Conservation (phyloP, 768 basidiomycete genomes). For the Amanita exitialis region DNA sequence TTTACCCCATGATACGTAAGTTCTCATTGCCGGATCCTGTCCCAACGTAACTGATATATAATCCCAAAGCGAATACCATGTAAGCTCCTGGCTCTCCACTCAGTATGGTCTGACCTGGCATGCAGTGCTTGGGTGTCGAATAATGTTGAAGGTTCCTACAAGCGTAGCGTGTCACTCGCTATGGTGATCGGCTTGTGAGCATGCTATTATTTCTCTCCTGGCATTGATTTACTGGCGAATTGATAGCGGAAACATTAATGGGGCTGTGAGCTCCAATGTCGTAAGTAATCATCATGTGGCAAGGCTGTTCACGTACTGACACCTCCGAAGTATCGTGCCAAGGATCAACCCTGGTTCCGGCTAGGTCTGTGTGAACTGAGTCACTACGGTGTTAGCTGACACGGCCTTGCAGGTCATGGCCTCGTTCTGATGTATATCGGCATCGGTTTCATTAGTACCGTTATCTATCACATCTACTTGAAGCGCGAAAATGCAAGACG, state of each 20-base stretch:
- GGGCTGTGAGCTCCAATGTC: conserved; percentile 69
- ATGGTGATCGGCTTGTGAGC: conserved; percentile 59
- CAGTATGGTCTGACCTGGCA: neutral
- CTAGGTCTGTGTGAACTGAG: conserved; percentile 31
- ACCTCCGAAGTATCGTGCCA: conserved; percentile 42
- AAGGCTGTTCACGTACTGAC: neutral
- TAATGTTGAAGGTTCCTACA: conserved; percentile 69
- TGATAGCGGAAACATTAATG: conserved; percentile 59
- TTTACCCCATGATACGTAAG: conserved; percentile 67
- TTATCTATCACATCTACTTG: conserved; percentile 30
- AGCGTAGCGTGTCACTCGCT: conserved; percentile 60
- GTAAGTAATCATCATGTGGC: conserved; percentile 25
- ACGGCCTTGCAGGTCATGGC: conserved; percentile 16
- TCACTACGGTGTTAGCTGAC: conserved; percentile 8
- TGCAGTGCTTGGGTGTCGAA: conserved; percentile 49
- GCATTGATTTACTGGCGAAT: neutral
- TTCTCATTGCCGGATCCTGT: neutral
- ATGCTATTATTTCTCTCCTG: neutral
- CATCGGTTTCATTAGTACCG: conserved; percentile 44
- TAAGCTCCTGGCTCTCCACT: conserved; percentile 15
- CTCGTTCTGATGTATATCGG: conserved; percentile 67
- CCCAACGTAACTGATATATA: neutral
- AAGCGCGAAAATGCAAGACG: conserved; percentile 54
- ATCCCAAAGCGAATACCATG: conserved; percentile 46
- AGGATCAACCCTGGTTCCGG: conserved; percentile 59